Evolutionary conservation across 2,329 filamentous ascomycete genomes (phyloP), one percentile per base, ranked within the genome.

Genomic region (Myriosclerotinia scirpicola): DNA sequence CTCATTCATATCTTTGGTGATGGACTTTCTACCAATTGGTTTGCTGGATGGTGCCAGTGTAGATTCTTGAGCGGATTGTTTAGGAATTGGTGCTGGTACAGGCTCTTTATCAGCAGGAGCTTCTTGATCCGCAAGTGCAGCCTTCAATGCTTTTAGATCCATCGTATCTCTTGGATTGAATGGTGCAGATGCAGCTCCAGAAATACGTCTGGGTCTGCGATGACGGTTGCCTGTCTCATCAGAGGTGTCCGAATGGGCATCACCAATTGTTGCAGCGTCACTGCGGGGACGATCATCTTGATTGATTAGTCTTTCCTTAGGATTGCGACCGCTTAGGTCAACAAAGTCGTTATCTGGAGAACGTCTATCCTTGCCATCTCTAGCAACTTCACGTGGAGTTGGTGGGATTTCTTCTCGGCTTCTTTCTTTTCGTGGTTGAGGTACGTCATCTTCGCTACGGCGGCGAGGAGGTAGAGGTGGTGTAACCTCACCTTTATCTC

Each of bases 251-350:
- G 67, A 71, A 58, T 73, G 73, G 54, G 69, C 68, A 40, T 73
- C 73, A 17, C 70, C 70, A 22, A 54, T 68, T 22, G 64, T 22
- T 20, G 71, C 60, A 8, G 64, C 52, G 26, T 52, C 63, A 50
- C 73, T 71, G 52, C 69, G 65, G 68, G 70, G 59, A 50, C 69
- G 65, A 14, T 73, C 72, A 54, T 71, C 69, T 38, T 67, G 79
- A 8, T 80, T 76, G 22, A 40, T n/a, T 20, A 79, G 75, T 0
- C 78, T 75, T 52, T 87, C 85, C 69, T 85, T 55, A 80, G 84
- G 80, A n/a, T 78, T 34, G 40, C 80, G 78, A 70, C 56, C 76
- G 73, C 36, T 78, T 73, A 66, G 69, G 67, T 75, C 72, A 26
- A 72, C 50, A 34, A 67, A 64, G 5, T 58, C 50, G 34, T 64